Base-by-base conservation (phyloP, 139 green algal species). In the Asterochloris erici region DNA sequence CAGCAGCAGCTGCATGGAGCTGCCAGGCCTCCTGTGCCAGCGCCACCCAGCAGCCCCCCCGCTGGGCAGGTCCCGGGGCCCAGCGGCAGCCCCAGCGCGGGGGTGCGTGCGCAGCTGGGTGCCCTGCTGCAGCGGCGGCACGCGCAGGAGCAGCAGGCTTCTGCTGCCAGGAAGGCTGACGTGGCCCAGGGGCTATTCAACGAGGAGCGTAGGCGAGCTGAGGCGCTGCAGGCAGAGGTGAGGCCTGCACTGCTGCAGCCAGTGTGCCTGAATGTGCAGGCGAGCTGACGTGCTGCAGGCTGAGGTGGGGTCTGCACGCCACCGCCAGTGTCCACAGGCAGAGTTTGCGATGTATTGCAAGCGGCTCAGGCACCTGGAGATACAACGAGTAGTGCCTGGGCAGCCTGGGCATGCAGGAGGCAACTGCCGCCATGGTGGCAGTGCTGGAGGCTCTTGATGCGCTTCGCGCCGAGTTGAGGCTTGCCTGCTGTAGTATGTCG, bases 181-280 rank as follows among this genome's bases (percentile, higher is more conserved):
- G 38, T 54, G 4, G 38, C 38, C 38, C 4, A 54, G 38, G 38
- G 38, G 38, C 38, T 54, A 6, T 54, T 54, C 38, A 54, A 54
- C 6, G 38, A 54, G 38, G 38, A 54, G 38, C 38, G 38, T 54
- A 2, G 38, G 38, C 38, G 38, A 54, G 54, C 74, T 24, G 81
- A 78, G 77, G 64, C 71, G 0, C 11, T 75, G 15, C 29, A 63
- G 68, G 68, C 28, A 64, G 38, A 74, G 14, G 29, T 28, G 26
- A 28, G 63, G 10, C 12, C 62, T 81, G 9, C 61, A 78, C 15
- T 69, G 70, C 0, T 29, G 77, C 28, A 17, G 29, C 73, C 79
- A 83, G 69, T 74, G 83, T 11, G 27, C 77, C 6, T 21, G 61
- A 54, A 78, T 81, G 83, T 63, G 78, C 68, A 47, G 27, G 64